Base-by-base conservation (phyloP, 805 yeast species). In the Saturnispora mendoncae region DNA sequence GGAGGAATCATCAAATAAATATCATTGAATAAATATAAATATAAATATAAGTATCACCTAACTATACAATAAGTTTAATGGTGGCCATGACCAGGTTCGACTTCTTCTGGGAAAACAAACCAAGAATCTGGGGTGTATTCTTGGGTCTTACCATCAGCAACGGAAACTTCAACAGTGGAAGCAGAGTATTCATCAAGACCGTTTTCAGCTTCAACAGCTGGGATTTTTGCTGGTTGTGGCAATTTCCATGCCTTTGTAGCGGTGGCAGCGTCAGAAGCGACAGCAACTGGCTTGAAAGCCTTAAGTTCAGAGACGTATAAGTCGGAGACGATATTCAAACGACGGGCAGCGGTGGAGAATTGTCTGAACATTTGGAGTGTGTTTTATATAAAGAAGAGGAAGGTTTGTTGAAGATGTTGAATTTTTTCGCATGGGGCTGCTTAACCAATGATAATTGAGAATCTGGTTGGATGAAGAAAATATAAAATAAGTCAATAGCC, bases 261-360 rank as follows among this genome's bases (percentile, higher is more conserved):
- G 50, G 77, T 74, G 56, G 79, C 86, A 48, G 90, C 80, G 52
- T 84, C 94, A 51, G 74, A 69, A 45, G 83, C 76, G 45, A 82
- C 66, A 46, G 86, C 78, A 45, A 80, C 74, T 60, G 95, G 88
- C 72, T 87, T 86, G 78, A 84, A 88, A 48, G 78, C 76, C 70
- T 80, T 84, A 66, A 92, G 71, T 66, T 88, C 95, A 63, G 74
- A 78, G 59, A 90, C 67, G 71, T 88, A 88, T 54, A 88, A 74
- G 52, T 88, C 95, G 63, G 84, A 74, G 59, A 88, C 65, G 60
- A 83, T 69, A 73, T 88, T 57, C 35, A 52, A 42, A 55, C 61
- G 58, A 36, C 51, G 45, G 33, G 53, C 44, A 21, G 60, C 43
- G 17, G 51, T 48, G 24, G 57, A 47, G 46, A 58, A 53, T 42